These are phyloP conservation scores for Arthrinium phaeospermum DNA, from an alignment of 2,329 filamentous ascomycete genomes.

Conservation along the genomic window DNA sequence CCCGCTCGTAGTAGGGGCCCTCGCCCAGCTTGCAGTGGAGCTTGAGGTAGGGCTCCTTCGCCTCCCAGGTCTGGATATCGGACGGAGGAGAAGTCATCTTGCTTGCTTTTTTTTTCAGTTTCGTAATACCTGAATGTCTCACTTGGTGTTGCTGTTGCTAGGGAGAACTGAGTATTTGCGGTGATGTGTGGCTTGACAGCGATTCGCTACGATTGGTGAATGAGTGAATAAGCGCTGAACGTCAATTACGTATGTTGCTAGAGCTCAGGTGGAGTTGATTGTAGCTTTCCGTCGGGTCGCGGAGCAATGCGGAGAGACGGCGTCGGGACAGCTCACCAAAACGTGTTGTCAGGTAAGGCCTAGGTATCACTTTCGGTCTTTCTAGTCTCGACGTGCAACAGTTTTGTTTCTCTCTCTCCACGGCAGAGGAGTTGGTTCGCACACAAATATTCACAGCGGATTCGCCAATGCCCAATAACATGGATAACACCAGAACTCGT, in stretches of 20 bases:
- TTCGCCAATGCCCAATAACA: background rate
- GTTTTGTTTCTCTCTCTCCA: background rate
- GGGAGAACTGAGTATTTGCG: too few relatives aligned
- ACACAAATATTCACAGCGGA: background rate
- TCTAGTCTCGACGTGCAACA: background rate
- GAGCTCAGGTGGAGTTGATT: slow-evolving; percentile 13
- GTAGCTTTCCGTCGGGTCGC: slow-evolving; percentile 11
- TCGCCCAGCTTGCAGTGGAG: slow-evolving; percentile 73
- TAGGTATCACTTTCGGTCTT: background rate
- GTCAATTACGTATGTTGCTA: background rate
- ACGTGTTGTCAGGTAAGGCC: background rate
- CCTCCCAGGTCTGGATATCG: slow-evolving; percentile 54
- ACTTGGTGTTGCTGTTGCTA: slow-evolving; percentile 22
- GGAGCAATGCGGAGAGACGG: slow-evolving; percentile 18
- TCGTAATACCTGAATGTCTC: background rate
- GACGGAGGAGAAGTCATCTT: background rate
- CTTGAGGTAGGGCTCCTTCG: slow-evolving; percentile 62
- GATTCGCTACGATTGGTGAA: background rate
- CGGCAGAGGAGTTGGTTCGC: background rate
- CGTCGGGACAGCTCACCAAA: slow-evolving; percentile 19
- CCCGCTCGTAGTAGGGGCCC: slow-evolving; percentile 74
- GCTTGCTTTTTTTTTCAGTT: background rate
- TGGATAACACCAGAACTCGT: background rate
- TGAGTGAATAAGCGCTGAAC: background rate
- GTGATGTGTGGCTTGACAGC: slow-evolving; percentile 4